Evolutionary conservation across 345 rosid species (phyloP).

Genomic region (Eucalyptus cladocalyx): DNA sequence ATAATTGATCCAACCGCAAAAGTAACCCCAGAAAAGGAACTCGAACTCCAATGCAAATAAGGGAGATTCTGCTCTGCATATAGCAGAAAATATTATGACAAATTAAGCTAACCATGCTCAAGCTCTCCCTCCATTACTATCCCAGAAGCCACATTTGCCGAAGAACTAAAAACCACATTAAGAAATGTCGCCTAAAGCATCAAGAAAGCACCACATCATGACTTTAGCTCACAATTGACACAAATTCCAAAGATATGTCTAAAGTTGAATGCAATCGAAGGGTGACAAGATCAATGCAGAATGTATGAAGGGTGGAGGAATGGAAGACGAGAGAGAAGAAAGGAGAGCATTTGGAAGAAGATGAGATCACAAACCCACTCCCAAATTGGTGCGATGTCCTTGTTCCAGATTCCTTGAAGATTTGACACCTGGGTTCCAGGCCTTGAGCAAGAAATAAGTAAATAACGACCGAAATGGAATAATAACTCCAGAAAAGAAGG

Average conservation of each 20-base stretch:
- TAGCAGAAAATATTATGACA: neutral
- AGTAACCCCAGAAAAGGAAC: neutral
- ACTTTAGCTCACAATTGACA: neutral
- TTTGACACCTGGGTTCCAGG: conserved; percentile 94
- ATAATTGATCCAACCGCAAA: neutral
- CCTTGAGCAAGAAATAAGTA: conserved; percentile 82
- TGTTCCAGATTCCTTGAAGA: conserved; percentile 94
- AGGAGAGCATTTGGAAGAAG: neutral
- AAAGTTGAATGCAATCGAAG: neutral
- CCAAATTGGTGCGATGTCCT: conserved; percentile 68
- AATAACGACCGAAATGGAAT: conserved; percentile 77
- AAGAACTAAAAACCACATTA: neutral
- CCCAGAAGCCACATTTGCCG: neutral
- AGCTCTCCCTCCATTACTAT: neutral
- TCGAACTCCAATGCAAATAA: neutral
- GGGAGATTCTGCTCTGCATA: neutral
- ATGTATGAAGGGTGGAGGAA: neutral
- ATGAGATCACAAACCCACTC: conserved; percentile 43
- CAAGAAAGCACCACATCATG: neutral
- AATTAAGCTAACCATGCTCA: neutral
- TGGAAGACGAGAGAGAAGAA: neutral
- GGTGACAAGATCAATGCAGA: neutral
- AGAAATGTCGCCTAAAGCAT: neutral
- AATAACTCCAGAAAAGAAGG: conserved; percentile 78
- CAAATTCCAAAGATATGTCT: neutral